Conservation (phyloP, 1,139 yeast genomes). For the Blastobotrys apis region DNA sequence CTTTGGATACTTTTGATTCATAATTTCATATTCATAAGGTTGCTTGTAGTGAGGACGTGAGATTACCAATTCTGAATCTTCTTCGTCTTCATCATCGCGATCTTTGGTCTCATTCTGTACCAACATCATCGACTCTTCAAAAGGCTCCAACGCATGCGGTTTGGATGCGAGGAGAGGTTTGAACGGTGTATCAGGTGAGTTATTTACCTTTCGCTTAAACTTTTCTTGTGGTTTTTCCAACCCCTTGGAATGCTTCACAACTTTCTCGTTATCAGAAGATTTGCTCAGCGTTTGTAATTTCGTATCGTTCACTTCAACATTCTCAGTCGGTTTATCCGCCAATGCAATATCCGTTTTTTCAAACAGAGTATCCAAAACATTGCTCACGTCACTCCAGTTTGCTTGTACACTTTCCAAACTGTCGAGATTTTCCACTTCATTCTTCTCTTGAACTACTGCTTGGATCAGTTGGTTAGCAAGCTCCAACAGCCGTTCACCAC, state of each 20-base stretch:
- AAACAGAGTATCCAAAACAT: conserved; percentile 62
- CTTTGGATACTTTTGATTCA: conserved; percentile 64
- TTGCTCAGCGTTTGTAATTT: conserved; percentile 47
- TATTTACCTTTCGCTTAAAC: conserved; percentile 61
- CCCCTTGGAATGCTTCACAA: conserved; percentile 36
- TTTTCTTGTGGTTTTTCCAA: conserved; percentile 67
- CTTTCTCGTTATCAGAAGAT: conserved; percentile 19
- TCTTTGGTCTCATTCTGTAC: conserved; percentile 38
- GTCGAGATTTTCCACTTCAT: conserved; percentile 29
- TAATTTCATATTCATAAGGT: conserved; percentile 80
- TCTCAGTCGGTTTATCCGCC: conserved; percentile 40
- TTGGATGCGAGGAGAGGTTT: conserved; percentile 64
- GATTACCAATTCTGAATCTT: conserved; percentile 12
- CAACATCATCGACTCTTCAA: conserved; percentile 48
- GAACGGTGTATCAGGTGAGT: conserved; percentile 67
- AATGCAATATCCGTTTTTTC: conserved; percentile 71
- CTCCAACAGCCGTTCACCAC: conserved; percentile 46
- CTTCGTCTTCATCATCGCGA: conserved; percentile 17
- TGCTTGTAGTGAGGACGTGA: conserved; percentile 66
- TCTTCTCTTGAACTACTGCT: conserved; percentile 38
- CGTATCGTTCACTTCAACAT: conserved; percentile 34
- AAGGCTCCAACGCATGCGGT: conserved; percentile 61
- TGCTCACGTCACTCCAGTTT: conserved; percentile 62
- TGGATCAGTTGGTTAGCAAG: conserved; percentile 52
- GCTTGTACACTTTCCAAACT: conserved; percentile 45